These are phyloP conservation scores for Ceratocystis cacaofunesta DNA, from an alignment of 2,329 filamentous ascomycete genomes.

Conservation along the genomic window DNA sequence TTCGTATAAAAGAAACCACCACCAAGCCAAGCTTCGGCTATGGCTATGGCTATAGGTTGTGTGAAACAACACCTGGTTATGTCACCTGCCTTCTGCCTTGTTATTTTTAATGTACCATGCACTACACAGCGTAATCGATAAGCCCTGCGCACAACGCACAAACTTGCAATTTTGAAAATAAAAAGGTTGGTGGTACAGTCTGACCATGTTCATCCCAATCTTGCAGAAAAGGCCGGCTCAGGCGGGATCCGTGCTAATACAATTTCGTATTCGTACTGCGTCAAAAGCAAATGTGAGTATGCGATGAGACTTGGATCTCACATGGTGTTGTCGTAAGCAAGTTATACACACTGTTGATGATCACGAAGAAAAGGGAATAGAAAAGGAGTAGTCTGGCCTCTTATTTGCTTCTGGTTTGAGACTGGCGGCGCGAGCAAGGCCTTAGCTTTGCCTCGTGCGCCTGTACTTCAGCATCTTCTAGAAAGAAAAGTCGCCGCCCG, in stretches of 20 bases:
- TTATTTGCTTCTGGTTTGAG: not conserved
- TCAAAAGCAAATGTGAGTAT: not conserved
- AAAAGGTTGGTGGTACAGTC: not conserved
- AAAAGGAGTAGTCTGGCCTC: not conserved
- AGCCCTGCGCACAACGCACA: conserved; percentile 7
- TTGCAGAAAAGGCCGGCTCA: not conserved
- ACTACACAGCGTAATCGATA: not conserved
- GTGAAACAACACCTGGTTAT: not conserved
- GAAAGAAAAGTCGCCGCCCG: not conserved
- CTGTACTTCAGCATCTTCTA: not conserved
- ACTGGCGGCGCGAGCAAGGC: not conserved
- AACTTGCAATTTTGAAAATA: not conserved
- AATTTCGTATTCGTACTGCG: not conserved
- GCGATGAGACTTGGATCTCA: not conserved
- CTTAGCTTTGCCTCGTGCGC: not conserved
- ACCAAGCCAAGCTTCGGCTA: not conserved
- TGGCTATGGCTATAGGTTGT: not conserved
- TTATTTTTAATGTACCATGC: not conserved
- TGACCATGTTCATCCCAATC: not conserved
- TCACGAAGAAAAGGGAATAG: not conserved
- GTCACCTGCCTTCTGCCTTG: not conserved
- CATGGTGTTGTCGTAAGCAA: not conserved
- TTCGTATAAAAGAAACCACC: not conserved
- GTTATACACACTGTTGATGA: too few relatives aligned
- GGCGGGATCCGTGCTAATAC: not conserved